Conservation (phyloP, 2,329 filamentous ascomycete genomes). For the Elsinoe perseae region DNA sequence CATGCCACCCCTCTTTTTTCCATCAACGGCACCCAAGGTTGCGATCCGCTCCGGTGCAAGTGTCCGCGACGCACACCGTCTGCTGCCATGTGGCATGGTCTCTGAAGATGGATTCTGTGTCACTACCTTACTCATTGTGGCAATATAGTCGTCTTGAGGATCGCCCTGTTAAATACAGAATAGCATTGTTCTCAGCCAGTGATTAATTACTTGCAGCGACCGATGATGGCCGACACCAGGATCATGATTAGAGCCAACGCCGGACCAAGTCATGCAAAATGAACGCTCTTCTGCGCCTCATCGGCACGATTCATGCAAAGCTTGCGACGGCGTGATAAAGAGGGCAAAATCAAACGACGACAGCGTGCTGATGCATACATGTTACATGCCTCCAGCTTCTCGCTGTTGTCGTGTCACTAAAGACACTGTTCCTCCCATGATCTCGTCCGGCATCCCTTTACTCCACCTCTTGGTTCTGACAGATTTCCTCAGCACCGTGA, state of each 20-base stretch:
- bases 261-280: conserved; percentile 1
- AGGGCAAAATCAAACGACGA: background rate
- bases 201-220: background rate
- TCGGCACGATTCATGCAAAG: conserved; percentile 5
- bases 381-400: too few species aligned
- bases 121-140: background rate
- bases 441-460: too few species aligned
- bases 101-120: background rate
- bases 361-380: background rate
- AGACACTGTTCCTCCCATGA: too few species aligned
- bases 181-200: too few species aligned
- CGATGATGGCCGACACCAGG: background rate
- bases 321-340: background rate
- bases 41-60: conserved; percentile 2
- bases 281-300: background rate
- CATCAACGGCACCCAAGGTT: background rate
- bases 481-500: background rate
- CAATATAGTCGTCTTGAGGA: background rate
- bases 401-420: too few species aligned
- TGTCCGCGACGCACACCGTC: background rate
- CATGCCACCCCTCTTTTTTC: background rate
- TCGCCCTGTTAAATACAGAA: too few species aligned
- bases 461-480: background rate
- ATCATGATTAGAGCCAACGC: background rate
- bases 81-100: conserved; percentile 6